These are phyloP conservation scores for Trichoderma sp. DNA, from an alignment of 2,329 filamentous ascomycete species.

Conservation along the genomic window DNA sequence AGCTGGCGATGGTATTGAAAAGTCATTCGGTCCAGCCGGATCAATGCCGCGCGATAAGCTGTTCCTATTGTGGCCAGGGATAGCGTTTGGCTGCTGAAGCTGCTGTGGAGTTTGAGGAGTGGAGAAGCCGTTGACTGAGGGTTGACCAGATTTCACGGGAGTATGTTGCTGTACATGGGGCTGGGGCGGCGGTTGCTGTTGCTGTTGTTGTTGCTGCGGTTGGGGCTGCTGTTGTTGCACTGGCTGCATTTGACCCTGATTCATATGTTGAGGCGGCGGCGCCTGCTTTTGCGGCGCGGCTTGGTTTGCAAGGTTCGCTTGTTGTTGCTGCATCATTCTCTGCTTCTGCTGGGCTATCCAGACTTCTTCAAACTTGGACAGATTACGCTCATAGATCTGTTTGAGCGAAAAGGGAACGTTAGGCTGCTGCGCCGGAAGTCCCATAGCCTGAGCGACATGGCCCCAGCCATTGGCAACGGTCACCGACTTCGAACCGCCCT, in stretches of 20 bases:
- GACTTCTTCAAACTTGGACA: constrained; percentile 73
- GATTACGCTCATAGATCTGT: constrained; percentile 70
- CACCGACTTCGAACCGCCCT: constrained; percentile 75
- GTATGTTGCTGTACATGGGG: constrained; percentile 33
- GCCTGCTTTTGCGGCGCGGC: constrained; percentile 36
- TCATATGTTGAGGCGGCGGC: constrained; percentile 31
- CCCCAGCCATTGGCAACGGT: constrained; percentile 70
- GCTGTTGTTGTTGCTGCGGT: constrained; percentile 29
- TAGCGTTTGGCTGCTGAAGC: constrained; percentile 18
- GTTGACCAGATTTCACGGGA: constrained; percentile 42
- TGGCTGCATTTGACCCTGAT: constrained; percentile 36
- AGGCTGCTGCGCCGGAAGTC: constrained; percentile 62
- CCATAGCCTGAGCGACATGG: constrained; percentile 63
- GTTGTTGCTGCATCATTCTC: constrained; percentile 49
- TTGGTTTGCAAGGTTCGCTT: constrained; percentile 26
- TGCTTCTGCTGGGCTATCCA: constrained; percentile 57
- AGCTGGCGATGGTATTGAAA: constrained; percentile 47
- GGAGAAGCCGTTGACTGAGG: constrained; percentile 38
- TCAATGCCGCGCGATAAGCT: constrained; percentile 48
- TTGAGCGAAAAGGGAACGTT: constrained; percentile 68
- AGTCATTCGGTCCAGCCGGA: constrained; percentile 34
- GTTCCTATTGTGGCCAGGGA: constrained; percentile 16
- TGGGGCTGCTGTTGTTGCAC: constrained; percentile 32
- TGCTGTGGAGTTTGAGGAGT: constrained; percentile 32
- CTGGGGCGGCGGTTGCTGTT: not conserved